Evolutionary conservation across 2,329 filamentous ascomycete species (phyloP).

Genomic region (Byssochlamys sp.): DNA sequence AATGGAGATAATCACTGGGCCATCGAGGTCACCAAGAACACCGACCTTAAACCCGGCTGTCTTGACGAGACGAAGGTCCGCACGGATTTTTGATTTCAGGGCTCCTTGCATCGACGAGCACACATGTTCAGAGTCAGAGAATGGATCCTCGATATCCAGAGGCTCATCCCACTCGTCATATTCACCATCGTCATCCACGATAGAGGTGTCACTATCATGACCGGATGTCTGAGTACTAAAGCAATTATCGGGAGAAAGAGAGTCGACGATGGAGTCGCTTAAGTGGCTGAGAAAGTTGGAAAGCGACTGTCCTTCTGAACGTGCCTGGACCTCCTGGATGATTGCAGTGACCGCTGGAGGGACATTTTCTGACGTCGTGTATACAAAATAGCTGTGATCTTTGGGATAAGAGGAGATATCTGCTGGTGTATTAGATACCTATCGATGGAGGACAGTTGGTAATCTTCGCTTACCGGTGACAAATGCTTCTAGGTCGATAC

Average conservation of each 20-base stretch:
- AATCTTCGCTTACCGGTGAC: constrained; percentile 28
- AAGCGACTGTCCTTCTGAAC: constrained; percentile 35
- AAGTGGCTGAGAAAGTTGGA: constrained; percentile 42
- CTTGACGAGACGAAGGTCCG: constrained; percentile 54
- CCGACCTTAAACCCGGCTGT: constrained; percentile 62
- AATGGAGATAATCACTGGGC: constrained; percentile 51
- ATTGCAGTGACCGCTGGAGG: constrained; percentile 19
- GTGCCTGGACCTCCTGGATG: constrained; percentile 40
- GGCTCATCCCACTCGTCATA: constrained; percentile 14
- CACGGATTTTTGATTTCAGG: constrained; percentile 36
- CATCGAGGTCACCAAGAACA: constrained; percentile 45
- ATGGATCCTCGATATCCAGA: constrained; percentile 4
- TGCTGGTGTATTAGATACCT: constrained; percentile 13
- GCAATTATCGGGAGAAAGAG: constrained; percentile 8
- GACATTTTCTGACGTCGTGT: constrained; percentile 38
- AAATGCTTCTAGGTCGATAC: constrained; percentile 29
- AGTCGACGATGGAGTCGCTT: constrained; percentile 27
- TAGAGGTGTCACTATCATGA: constrained; percentile 19
- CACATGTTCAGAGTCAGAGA: constrained; percentile 7
- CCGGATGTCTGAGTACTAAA: constrained; percentile 8
- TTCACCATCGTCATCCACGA: constrained; percentile 25
- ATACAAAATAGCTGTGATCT: constrained; percentile 49
- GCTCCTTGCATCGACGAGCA: neutral
- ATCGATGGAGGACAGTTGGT: neutral
- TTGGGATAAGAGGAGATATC: constrained; percentile 54